Evolutionary conservation across 441 rosid genomes (phyloP), one percentile per base, ranked within the genome.

Genomic region (Macaranga tanarius): DNA sequence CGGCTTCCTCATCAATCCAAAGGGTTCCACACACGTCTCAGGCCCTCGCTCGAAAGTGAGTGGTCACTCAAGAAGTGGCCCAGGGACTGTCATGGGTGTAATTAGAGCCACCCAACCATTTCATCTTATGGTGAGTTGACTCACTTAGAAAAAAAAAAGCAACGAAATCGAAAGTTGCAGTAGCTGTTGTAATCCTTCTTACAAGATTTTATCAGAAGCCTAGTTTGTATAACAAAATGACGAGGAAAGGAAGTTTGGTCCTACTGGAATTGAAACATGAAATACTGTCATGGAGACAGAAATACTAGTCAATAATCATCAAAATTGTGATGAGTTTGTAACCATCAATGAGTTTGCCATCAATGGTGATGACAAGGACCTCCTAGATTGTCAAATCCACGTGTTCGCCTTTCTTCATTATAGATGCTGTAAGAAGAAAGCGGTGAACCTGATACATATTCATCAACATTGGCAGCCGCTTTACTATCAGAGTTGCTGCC

Each of bases 401-500:
- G 86, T 45, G 75, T 85, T 40, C 94, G 91, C 62, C 90, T 87
- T 80, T 89, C 94, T 58, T 73, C 87, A 54, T 89, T 90, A 6
- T 89, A 89, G 85, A 87, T 89, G 94, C 85, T 89, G 75, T 91
- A 85, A 83, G 91, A 89, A 85, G 91, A 89, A 73, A 86, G 75
- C 59, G 86, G 87, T 61, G 94, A 89, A 77, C 76, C 84, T 73
- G 94, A 89, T 63, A 75, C 77, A 34, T 70, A n/a, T n/a, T n/a
- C n/a, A n/a, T n/a, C n/a, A n/a, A n/a, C n/a, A n/a, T n/a, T n/a
- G n/a, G n/a, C n/a, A 31, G 38, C 38, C 4, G 38, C 38, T 31
- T 31, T 31, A 31, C 5, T 31, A 31, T 31, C 38, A 31, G 38
- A 31, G 38, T 31, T 31, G 38, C 38, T 2, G 38, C 38, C 5